Evolutionary conservation across 441 rosid genomes (phyloP), one percentile per base, ranked within the genome.

Genomic region (Croton laevigatus): DNA sequence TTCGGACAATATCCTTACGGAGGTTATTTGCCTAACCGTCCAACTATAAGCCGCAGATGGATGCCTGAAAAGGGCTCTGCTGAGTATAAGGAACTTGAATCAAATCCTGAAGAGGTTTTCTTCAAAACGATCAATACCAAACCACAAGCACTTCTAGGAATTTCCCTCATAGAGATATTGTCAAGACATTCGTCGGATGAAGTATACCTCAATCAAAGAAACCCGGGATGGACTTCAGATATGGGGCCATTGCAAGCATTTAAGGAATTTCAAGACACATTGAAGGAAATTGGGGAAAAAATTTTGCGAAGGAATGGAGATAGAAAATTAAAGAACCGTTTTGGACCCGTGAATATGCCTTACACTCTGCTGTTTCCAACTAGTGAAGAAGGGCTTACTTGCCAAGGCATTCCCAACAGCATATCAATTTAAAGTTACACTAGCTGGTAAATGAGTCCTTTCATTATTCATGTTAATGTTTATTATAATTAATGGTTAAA

Each of bases 1-100:
- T 85, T 82, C 9, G 86, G 88, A 17, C 83, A 81, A 65, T 85
- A 85, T 38, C 55, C 78, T 70, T 82, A 73, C 9, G 85, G 69
- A 0, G 88, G 85, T 6, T 81, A 79, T 76, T 63, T 79, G 59
- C 88, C 86, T 0, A 78, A 72, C 53, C 79, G 85, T 3, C 88
- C 86, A 9, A 74, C 81, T 32, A 71, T 40, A 3, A 57, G 66
- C 71, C 76, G 74, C n/a, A 54, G 67, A 66, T 65, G 70, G 16
- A 64, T 78, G 71, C 81, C 84, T 2, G 73, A 73, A 20, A 37
- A 69, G 19, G 55, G 62, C 10, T 48, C 75, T 2, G 37, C 59
- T 3, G 81, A 83, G 52, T 73, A 76, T 27, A 66, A 59, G 57
- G 65, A 80, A 75, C 79, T 79, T 13, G 65, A 72, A 16, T 23